Percentiles rank a stretch among this genome's conserved stretches.
Conservation (phyloP, 2,329 filamentous ascomycete genomes). For the Cercospora canescens region DNA sequence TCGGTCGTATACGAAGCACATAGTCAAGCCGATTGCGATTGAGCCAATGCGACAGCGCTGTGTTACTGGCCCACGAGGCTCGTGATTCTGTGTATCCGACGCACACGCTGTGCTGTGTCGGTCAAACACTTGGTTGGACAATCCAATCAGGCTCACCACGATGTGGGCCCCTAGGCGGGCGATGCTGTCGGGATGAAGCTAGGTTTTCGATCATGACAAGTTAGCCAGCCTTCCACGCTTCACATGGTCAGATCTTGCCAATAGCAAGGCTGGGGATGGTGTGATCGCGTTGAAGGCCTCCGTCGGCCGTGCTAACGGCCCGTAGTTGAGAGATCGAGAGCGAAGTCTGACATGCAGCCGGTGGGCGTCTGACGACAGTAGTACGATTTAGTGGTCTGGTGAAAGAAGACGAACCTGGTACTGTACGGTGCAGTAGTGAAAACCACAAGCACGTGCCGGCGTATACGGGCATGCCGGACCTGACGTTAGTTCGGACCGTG, state of each 20-base stretch:
- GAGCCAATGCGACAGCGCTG: neutral
- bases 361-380: neutral
- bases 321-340: neutral
- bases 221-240: neutral
- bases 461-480: neutral
- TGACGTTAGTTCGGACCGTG: neutral
- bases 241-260: neutral
- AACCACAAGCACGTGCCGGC: neutral
- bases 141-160: neutral
- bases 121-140: neutral
- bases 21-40: neutral
- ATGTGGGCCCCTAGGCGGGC: neutral
- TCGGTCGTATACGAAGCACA: neutral
- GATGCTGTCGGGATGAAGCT: neutral
- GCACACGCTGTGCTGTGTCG: neutral
- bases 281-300: neutral
- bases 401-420: neutral
- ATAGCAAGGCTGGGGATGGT: neutral
- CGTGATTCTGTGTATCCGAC: neutral
- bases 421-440: no score
- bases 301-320: neutral
- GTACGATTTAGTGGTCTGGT: neutral
- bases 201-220: neutral
- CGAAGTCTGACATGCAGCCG: neutral
- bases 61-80: neutral